A percentile compares a stretch with the other conserved stretches of the same genome.
phyloP scores from a whole-genome alignment of 139 green algal species.

The Limnomonas spitsbergensis region DNA sequence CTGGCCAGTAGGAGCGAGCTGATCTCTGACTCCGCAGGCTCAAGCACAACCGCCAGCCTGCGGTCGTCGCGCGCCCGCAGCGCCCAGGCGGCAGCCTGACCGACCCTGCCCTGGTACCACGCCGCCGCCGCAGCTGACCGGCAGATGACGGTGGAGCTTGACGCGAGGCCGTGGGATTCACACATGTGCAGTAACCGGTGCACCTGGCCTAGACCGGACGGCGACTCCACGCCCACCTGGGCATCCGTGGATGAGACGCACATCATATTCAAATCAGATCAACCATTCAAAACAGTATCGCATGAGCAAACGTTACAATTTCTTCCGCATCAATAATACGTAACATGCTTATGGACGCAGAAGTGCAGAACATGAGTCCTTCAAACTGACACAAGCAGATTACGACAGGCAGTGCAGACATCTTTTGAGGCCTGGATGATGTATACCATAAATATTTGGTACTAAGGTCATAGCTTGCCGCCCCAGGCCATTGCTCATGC shows the following conservation, averaged over 20 bases:
- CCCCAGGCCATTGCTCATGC: too few species aligned
- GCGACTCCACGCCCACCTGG: background rate
- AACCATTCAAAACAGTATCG: too few species aligned
- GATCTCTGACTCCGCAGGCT: constrained; percentile 27
- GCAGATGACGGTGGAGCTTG: constrained; percentile 5
- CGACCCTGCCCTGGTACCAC: background rate
- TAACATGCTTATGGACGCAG: too few species aligned
- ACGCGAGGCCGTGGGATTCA: background rate
- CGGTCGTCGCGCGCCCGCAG: constrained; percentile 6
- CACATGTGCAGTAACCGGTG: constrained; percentile 7
- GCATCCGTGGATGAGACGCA: too few species aligned
- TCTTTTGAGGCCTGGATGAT: too few species aligned
- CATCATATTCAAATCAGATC: too few species aligned
- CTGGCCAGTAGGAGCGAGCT: constrained; percentile 20
- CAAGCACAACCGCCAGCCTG: constrained; percentile 21
- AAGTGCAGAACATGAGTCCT: too few species aligned
- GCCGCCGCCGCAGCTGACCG: background rate
- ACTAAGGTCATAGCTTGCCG: too few species aligned
- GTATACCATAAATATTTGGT: too few species aligned
- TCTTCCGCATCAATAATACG: background rate
- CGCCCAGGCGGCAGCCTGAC: constrained; percentile 1
- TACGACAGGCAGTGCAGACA: too few species aligned
- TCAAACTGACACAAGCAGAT: too few species aligned
- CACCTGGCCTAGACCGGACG: background rate
- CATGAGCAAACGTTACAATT: background rate